A percentile compares a stretch with the other conserved stretches of the same genome.
Evolutionary conservation across 768 basidiomycete species (phyloP).

Genomic region (Sporobolomyces pararoseus): DNA sequence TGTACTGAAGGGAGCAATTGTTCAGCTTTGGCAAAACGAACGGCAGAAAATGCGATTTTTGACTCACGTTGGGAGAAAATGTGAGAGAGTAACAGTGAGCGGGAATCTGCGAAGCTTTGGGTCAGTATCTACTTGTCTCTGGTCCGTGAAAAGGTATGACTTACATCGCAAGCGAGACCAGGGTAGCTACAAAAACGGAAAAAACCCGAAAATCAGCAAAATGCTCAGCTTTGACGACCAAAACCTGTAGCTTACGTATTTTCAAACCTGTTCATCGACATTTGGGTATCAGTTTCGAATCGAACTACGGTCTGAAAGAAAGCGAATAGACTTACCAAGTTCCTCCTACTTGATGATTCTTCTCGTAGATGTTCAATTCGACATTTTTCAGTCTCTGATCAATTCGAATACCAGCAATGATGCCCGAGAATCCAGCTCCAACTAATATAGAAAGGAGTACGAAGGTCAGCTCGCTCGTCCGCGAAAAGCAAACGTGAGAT

Average conservation of each 20-base stretch:
- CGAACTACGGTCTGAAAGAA: not conserved
- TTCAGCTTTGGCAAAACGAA: not conserved
- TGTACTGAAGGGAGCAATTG: constrained; percentile 9
- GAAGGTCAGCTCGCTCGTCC: not conserved
- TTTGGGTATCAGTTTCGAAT: no score
- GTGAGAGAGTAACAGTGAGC: constrained; percentile 39
- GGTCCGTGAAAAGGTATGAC: not conserved
- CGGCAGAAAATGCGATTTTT: not conserved
- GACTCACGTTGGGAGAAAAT: constrained; percentile 37
- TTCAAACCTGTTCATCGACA: constrained; percentile 15
- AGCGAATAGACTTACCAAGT: constrained; percentile 54
- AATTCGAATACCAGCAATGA: constrained; percentile 61
- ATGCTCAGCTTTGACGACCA: not conserved
- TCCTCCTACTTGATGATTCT: constrained; percentile 60
- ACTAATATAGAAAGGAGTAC: constrained; percentile 43
- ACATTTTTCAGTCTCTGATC: constrained; percentile 58
- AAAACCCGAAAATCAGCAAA: not conserved
- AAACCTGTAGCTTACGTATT: constrained; percentile 5
- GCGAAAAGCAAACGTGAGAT: not conserved
- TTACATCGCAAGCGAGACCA: constrained; percentile 37
- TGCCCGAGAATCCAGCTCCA: constrained; percentile 62
- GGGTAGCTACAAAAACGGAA: constrained; percentile 24
- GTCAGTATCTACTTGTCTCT: not conserved
- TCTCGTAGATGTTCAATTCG: constrained; percentile 61
- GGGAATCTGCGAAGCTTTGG: constrained; percentile 32